Conservation (phyloP, 2,329 filamentous ascomycete species). For the Aspergillus luchuensis region DNA sequence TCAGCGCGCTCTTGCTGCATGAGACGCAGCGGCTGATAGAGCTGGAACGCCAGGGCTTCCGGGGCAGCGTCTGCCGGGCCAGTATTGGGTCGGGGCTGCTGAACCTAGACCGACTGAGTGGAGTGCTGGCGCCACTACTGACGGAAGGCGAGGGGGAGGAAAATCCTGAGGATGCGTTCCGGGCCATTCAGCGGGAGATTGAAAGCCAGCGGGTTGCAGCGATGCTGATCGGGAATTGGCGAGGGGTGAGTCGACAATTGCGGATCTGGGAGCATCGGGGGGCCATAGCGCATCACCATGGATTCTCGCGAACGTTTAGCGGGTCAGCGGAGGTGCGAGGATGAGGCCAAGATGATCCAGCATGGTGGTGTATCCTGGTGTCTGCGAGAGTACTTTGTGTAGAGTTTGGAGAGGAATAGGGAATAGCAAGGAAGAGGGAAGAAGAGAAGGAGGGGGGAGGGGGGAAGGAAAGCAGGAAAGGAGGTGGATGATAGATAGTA, state of each 20-base stretch:
- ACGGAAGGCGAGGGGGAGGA: conserved; percentile 19
- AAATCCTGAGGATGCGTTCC: conserved; percentile 14
- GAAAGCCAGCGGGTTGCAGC: conserved; percentile 33
- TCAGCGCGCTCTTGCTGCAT: conserved; percentile 36
- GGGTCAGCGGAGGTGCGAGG: neutral
- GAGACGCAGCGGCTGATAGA: conserved; percentile 27
- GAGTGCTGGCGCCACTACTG: conserved; percentile 38
- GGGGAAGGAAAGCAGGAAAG: neutral
- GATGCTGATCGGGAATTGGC: conserved; percentile 42
- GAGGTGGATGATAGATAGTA: neutral
- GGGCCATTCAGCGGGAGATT: conserved; percentile 27
- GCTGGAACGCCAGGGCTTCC: conserved; percentile 19
- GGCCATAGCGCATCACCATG: neutral
- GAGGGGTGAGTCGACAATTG: conserved; percentile 36
- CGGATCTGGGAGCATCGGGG: conserved; percentile 29
- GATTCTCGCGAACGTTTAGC: neutral
- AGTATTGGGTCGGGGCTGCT: conserved; percentile 27
- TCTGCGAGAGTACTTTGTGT: no score
- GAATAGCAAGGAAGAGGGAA: neutral
- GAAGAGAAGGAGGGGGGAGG: neutral
- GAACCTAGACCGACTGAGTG: conserved; percentile 32
- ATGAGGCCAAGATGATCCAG: neutral
- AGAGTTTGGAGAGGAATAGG: no score
- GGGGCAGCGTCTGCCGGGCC: conserved; percentile 21
- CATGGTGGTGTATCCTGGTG: no score